These are phyloP conservation scores for Mytilinidion resinicola DNA, from an alignment of 495 filamentous ascomycete species.

Conservation along the genomic window DNA sequence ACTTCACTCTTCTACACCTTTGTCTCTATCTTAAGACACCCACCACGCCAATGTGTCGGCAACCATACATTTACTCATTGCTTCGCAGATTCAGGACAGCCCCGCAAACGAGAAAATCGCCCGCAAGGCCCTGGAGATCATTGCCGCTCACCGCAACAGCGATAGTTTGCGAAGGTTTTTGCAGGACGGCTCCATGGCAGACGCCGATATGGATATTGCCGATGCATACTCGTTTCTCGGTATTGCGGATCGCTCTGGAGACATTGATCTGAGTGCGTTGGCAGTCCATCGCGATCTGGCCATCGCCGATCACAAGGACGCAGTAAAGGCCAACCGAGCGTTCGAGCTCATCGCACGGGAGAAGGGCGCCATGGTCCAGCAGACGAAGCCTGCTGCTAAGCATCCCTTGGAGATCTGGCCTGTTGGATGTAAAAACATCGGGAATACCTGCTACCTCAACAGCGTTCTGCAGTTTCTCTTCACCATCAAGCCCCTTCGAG, in stretches of 20 bases:
- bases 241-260: constrained; percentile 45
- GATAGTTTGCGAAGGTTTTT: constrained; percentile 48
- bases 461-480: constrained; percentile 95
- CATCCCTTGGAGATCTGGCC: constrained; percentile 49
- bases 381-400: background rate
- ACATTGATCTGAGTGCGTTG: constrained; percentile 13
- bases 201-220: constrained; percentile 51
- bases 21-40: background rate
- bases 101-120: constrained; percentile 45
- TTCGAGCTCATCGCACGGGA: constrained; percentile 6
- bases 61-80: background rate
- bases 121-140: constrained; percentile 49
- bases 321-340: constrained; percentile 10
- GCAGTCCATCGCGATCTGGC: background rate
- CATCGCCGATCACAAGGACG: constrained; percentile 34
- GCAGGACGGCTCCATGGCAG: constrained; percentile 45
- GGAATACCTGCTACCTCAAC: constrained; percentile 97
- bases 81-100: constrained; percentile 39
- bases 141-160: constrained; percentile 53
- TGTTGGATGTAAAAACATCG: constrained; percentile 83
- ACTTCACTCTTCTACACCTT: background rate
- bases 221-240: constrained; percentile 53
- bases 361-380: background rate
- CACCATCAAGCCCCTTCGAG: constrained; percentile 72
- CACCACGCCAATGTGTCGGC: background rate